Base-by-base conservation (phyloP, 2,329 filamentous ascomycete species). In the Microthyrium microscopicum region DNA sequence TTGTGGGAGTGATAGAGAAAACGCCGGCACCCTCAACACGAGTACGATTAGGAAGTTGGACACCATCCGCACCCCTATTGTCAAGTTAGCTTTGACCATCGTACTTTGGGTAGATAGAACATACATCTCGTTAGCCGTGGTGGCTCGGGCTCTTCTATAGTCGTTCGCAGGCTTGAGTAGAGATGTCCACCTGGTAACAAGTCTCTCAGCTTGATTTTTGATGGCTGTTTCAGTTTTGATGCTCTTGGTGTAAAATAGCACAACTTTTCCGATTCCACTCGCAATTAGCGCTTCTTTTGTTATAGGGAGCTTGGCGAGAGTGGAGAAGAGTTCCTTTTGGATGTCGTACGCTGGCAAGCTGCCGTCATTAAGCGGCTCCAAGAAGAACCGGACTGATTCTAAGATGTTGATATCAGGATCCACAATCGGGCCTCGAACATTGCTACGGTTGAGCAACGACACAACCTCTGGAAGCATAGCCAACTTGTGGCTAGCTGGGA, bases 291-390 rank as follows among this genome's bases (percentile, higher is more conserved):
- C 70, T 46, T 95, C 89, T 51, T 94, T 94, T 51, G 84, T 80
- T 43, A 95, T 83, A 5, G 83, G 84, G 4, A 95, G 67, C 46
- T 73, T 76, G 13, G 68, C 70, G 24, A 98, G 65, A 17, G 82
- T 78, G 18, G 71, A 70, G 53, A 98, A 89, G 27, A 98, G 71
- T 52, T 95, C 85, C 40, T 85, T 82, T 60, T 98, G 89, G 44
- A 98, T 95, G 51, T 89, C 89, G 60, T 94, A 98, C 20, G 89
- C 87, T 0, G 89, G 89, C 31, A 98, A 68, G 39, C 82, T 87
- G 37, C 87, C 89, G 50, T 95, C 87, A 46, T 87, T 84, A 29
- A 95, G 68, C 1, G 89, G 89, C 53, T 98, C 89, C 16, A 98
- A 70, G 66, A 95, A 95, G 67, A 92, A 95, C 51, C 87, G 84